A percentile compares a stretch with the other conserved stretches of the same genome.
Conservation (phyloP, 495 filamentous ascomycete species). For the Talaromyces stipitatus region DNA sequence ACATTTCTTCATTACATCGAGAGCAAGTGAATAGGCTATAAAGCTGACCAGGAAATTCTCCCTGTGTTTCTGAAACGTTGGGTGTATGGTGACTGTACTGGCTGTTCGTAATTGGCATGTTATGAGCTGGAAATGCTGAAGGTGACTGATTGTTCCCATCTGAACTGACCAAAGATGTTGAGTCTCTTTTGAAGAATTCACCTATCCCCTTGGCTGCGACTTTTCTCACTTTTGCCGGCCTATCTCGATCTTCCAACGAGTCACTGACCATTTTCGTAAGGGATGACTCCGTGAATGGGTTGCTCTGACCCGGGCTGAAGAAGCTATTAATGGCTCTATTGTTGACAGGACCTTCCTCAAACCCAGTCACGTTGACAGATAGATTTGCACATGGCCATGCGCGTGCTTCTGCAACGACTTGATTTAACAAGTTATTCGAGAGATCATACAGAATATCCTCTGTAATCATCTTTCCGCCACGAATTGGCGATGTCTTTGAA, state of each 20-base stretch:
- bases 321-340: constrained; percentile 85
- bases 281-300: not conserved
- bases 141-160: not conserved
- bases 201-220: constrained; percentile 25
- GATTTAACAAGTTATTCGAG: constrained; percentile 65
- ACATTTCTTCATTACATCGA: constrained; percentile 55
- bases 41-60: not conserved
- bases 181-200: constrained; percentile 23
- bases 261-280: not conserved
- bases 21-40: constrained; percentile 50
- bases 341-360: constrained; percentile 76
- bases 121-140: not conserved
- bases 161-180: not conserved
- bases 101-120: not conserved
- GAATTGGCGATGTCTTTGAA: constrained; percentile 68
- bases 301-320: constrained; percentile 56
- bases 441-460: constrained; percentile 69
- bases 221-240: constrained; percentile 24
- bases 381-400: constrained; percentile 86
- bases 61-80: not conserved
- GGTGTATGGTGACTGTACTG: not conserved
- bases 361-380: constrained; percentile 76
- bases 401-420: constrained; percentile 66
- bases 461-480: constrained; percentile 62
- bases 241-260: not conserved